A percentile compares a stretch with the other conserved stretches of the same genome.
Evolutionary conservation across 805 yeast species (phyloP).

Genomic region (Candida succiphila): DNA sequence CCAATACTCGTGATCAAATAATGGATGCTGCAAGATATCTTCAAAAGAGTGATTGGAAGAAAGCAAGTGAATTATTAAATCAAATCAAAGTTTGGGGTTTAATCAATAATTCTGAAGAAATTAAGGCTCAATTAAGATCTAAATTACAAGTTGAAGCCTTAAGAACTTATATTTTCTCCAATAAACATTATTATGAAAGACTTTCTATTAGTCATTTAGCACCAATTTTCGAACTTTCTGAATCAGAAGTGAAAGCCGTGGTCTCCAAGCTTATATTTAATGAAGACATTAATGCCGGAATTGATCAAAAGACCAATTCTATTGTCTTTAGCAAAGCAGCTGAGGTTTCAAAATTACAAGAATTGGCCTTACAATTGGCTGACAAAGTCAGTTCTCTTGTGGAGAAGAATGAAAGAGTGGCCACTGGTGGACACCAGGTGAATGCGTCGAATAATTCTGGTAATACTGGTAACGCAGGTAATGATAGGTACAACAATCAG

Average conservation of each 20-base stretch:
- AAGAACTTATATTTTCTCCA: constrained; percentile 85
- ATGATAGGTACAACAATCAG: constrained; percentile 1
- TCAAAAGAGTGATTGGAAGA: constrained; percentile 83
- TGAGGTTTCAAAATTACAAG: constrained; percentile 78
- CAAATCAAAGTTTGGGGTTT: constrained; percentile 82
- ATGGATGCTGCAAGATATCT: constrained; percentile 87
- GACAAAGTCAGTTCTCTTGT: constrained; percentile 71
- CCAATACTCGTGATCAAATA: constrained; percentile 86
- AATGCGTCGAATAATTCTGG: constrained; percentile 4
- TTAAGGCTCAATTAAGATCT: constrained; percentile 61
- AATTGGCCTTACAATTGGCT: constrained; percentile 73
- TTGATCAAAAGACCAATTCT: constrained; percentile 56
- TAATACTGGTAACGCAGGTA: constrained; percentile 2
- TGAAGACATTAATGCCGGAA: constrained; percentile 68
- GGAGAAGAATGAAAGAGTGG: constrained; percentile 79
- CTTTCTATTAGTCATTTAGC: constrained; percentile 62
- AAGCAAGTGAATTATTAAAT: constrained; percentile 60
- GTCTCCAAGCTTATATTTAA: constrained; percentile 67
- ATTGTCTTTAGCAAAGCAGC: constrained; percentile 67
- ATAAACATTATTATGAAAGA: constrained; percentile 65
- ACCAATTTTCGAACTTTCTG: constrained; percentile 53
- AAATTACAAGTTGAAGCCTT: constrained; percentile 86
- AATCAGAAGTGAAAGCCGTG: constrained; percentile 46
- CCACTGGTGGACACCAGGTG: constrained; percentile 60
- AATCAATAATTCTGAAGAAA: constrained; percentile 56